phyloP scores from a whole-genome alignment of 2,329 filamentous ascomycete species.

The Penicillium hesseltinei region DNA sequence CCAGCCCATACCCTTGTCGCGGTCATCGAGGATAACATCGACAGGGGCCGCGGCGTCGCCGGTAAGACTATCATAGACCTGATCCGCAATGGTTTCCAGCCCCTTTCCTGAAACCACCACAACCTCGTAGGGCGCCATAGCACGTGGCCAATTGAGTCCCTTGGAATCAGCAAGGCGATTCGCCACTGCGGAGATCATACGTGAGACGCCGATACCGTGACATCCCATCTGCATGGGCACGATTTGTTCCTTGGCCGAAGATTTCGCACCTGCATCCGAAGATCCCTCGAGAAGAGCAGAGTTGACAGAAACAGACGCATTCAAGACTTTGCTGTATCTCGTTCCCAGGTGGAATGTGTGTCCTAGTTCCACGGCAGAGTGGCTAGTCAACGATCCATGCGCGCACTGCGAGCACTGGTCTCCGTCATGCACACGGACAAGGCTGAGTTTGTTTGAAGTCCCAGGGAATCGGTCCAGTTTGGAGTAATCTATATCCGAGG shows the following conservation, averaged over 20 bases:
- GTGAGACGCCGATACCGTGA: conserved; percentile 89
- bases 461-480: conserved; percentile 40
- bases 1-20: conserved; percentile 68
- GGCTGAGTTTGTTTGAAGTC: conserved; percentile 52
- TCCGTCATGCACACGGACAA: conserved; percentile 64
- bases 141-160: conserved; percentile 84
- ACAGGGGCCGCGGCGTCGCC: conserved; percentile 33
- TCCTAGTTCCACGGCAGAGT: conserved; percentile 81
- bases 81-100: conserved; percentile 50
- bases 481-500: conserved; percentile 35
- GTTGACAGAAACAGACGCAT: conserved; percentile 58
- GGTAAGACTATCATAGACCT: conserved; percentile 63
- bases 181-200: conserved; percentile 83
- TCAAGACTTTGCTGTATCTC: conserved; percentile 75
- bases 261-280: conserved; percentile 20
- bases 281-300: conserved; percentile 20
- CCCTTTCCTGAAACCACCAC: conserved; percentile 60
- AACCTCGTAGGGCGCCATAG: conserved; percentile 80
- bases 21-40: conserved; percentile 74
- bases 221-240: conserved; percentile 87
- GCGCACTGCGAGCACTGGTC: conserved; percentile 72
- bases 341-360: conserved; percentile 95
- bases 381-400: conserved; percentile 60
- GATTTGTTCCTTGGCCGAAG: conserved; percentile 30
- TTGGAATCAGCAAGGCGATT: conserved; percentile 67